Evolutionary conservation across 164 flowering plant species (phyloP), one percentile per base, ranked within the genome.

Genomic region (Magnolia changhungtana): DNA sequence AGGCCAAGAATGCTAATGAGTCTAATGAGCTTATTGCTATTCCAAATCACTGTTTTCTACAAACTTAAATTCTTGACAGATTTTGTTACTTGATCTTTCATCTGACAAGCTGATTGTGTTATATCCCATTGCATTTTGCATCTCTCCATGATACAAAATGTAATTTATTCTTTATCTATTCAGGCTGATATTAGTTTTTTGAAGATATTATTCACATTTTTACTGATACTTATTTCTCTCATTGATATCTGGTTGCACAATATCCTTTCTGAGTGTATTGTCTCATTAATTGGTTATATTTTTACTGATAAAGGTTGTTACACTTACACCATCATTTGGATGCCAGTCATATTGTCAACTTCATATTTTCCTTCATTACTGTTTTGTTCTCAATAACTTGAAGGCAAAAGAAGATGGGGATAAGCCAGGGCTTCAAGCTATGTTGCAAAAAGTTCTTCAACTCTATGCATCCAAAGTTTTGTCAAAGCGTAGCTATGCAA

Each of bases 371-470:
- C 5, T 5, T 74, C 19, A 14, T 50, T 51, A 21, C 20, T 51
- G 16, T 6, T 31, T 68, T 68, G 49, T 31, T 37, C 21, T 67
- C 71, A 63, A 63, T 73, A 75, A 76, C 67, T 69, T 78, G 75
- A 83, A 95, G 98, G 97, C 97, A 76, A 95, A 89, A 83, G 90
- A 88, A 88, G 98, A 92, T 86, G 89, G 78, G 50, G 98, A 95
- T 80, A 95, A 95, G 81, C 98, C 98, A 11, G 97, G 97, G 63
- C 88, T 93, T 77, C 93, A 86, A 84, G 98, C 98, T 69, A 95
- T 92, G 98, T 70, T 95, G 89, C 97, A 90, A 80, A 95, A 95
- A 78, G 92, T 95, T 74, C 80, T 95, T 83, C 99, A 93, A 84
- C 87, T 91, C 61, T 95, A 93, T 89, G 98, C 98, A 81, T 85